Base-by-base conservation (phyloP, 1,284 basidiomycete genomes). In the Ceratobasidium sp. region DNA sequence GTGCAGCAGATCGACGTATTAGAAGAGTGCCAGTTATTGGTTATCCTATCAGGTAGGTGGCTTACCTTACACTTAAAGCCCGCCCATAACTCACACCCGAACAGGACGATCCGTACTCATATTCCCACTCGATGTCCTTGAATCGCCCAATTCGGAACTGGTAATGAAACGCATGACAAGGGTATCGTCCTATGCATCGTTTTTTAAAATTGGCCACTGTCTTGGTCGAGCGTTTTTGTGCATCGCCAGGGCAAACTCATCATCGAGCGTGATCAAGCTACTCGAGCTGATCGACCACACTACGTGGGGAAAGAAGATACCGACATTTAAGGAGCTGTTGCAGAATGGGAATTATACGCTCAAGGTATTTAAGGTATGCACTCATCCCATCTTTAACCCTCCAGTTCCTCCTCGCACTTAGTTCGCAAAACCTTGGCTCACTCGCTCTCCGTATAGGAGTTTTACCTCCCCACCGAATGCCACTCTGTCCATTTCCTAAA, bases 391-490 rank as follows among this genome's bases (percentile, higher is more conserved):
- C n/a, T n/a, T n/a, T n/a, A n/a, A n/a, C n/a, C n/a, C n/a, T n/a
- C n/a, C n/a, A n/a, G n/a, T n/a, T n/a, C n/a, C n/a, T n/a, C n/a
- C n/a, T n/a, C n/a, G n/a, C n/a, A n/a, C n/a, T n/a, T n/a, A n/a
- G n/a, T n/a, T n/a, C n/a, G n/a, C n/a, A n/a, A n/a, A n/a, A n/a
- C n/a, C n/a, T n/a, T n/a, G n/a, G n/a, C n/a, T n/a, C n/a, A n/a
- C n/a, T n/a, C n/a, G n/a, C n/a, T n/a, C 23, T 1, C 40, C 40
- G 46, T 81, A 33, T 82, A 96, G 94, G 96, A 99, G 85, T 99
- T 99, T 86, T 99, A 99, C 85, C 98, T 99, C 78, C 97, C 98
- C 0, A 96, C 98, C 20, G 97, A 99, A 85, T 97, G 96, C 68
- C 96, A 92, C 80, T 98, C 96, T 10, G 95, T 99, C 67, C 96